Conservation (phyloP, 345 rosid species). For the Corymbia maculata region DNA sequence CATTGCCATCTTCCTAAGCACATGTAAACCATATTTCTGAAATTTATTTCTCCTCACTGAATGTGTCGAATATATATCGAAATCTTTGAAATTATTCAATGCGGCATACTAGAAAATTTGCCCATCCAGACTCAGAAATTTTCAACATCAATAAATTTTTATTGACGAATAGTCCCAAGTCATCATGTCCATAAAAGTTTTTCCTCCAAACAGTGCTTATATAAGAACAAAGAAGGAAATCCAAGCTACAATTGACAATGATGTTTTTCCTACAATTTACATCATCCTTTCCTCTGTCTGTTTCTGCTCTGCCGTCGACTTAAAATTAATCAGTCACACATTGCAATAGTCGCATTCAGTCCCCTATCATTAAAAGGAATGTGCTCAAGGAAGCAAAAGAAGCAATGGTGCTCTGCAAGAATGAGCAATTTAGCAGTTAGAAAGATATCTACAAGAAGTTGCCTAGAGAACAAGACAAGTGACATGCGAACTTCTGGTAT, state of each 20-base stretch:
- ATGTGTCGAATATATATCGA: background rate
- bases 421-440: background rate
- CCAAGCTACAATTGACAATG: background rate
- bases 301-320: background rate
- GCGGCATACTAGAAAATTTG: background rate
- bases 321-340: background rate
- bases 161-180: background rate
- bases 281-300: background rate
- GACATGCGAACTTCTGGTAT: background rate
- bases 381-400: background rate
- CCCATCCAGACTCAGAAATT: background rate
- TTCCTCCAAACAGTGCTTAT: background rate
- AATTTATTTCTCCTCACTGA: background rate
- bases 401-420: background rate
- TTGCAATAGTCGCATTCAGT: background rate
- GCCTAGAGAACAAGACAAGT: background rate
- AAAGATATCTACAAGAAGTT: background rate
- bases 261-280: too few species aligned
- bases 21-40: background rate
- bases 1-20: background rate
- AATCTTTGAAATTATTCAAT: background rate
- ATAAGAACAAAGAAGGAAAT: background rate
- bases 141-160: background rate
- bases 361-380: background rate
- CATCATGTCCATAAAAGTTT: background rate